These are phyloP conservation scores for Suhomyces bolitotheri DNA, from an alignment of 1,139 yeast genomes.

Conservation along the genomic window DNA sequence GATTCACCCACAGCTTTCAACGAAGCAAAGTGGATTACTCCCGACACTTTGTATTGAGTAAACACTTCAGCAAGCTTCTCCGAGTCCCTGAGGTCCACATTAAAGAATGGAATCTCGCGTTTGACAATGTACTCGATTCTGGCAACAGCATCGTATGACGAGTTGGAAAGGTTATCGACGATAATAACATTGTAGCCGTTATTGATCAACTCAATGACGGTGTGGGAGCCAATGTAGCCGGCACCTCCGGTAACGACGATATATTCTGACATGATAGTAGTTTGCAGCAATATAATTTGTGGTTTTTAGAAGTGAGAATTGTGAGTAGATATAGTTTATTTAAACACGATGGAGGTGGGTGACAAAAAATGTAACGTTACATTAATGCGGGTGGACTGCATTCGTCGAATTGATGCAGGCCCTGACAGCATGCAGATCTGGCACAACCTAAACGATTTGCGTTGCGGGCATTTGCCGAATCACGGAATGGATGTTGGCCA, in stretches of 20 bases:
- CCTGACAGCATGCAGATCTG: too few species aligned
- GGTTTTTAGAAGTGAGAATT: too few species aligned
- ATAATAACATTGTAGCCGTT: constrained; percentile 70
- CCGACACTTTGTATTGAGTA: constrained; percentile 48
- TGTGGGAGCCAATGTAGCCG: constrained; percentile 85
- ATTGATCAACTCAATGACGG: constrained; percentile 64
- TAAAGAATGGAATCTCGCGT: constrained; percentile 54
- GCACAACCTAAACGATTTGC: too few species aligned
- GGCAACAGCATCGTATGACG: constrained; percentile 67
- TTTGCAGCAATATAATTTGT: neutral
- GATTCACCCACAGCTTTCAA: constrained; percentile 85
- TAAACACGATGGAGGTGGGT: too few species aligned
- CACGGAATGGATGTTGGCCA: too few species aligned
- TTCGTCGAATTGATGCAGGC: too few species aligned
- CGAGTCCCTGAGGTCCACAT: constrained; percentile 59
- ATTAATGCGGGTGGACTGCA: neutral
- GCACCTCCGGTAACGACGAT: constrained; percentile 86
- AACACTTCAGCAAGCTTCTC: constrained; percentile 52
- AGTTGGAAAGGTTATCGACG: constrained; percentile 68
- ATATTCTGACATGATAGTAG: constrained; percentile 22
- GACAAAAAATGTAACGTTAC: constrained; percentile 8
- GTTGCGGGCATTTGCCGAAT: too few species aligned
- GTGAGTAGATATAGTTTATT: too few species aligned
- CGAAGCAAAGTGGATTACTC: constrained; percentile 84
- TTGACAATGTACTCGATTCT: constrained; percentile 60